phyloP scores from a whole-genome alignment of 2,329 filamentous ascomycete species.

The Cladosporium cucumerinum region DNA sequence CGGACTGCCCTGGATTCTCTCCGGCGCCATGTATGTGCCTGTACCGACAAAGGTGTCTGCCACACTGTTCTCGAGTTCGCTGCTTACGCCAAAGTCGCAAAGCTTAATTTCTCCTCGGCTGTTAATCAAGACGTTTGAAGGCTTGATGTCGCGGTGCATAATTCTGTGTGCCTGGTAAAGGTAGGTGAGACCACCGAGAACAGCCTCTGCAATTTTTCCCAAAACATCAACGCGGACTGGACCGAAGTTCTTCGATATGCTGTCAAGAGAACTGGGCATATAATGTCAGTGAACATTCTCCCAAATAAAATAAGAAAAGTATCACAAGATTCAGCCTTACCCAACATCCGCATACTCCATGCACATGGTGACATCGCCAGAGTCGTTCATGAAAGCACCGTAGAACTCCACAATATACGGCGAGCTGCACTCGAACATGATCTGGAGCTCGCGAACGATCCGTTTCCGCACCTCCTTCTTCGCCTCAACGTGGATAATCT shows the following conservation, averaged over 20 bases:
- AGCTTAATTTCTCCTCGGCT: slow-evolving; percentile 93
- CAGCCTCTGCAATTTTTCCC: slow-evolving; percentile 95
- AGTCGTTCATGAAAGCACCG: slow-evolving; percentile 92
- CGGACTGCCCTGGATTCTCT: slow-evolving; percentile 92
- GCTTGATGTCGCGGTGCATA: slow-evolving; percentile 99
- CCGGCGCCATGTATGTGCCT: slow-evolving; percentile 98
- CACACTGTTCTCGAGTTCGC: slow-evolving; percentile 95
- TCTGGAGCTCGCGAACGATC: slow-evolving; percentile 94
- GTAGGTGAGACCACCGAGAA: slow-evolving; percentile 88
- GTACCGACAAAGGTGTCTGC: slow-evolving; percentile 98
- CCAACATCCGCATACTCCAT: slow-evolving; percentile 99
- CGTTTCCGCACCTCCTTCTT: slow-evolving; percentile 96
- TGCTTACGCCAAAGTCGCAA: slow-evolving; percentile 98
- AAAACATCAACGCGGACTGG: slow-evolving; percentile 93
- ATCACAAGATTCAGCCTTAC: slow-evolving; percentile 53
- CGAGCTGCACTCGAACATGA: slow-evolving; percentile 97
- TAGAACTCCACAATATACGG: slow-evolving; percentile 98
- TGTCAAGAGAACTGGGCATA: slow-evolving; percentile 72
- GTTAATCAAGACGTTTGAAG: slow-evolving; percentile 95
- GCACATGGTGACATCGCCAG: slow-evolving; percentile 97
- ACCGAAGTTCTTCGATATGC: slow-evolving; percentile 90
- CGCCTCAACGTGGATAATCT: slow-evolving; percentile 98
- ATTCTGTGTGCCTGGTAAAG: slow-evolving; percentile 94
- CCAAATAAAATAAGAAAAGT: not conserved
- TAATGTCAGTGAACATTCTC: slow-evolving; percentile 13